phyloP scores from a whole-genome alignment of 306 rosid genomes.

The Cajanus cajan region DNA sequence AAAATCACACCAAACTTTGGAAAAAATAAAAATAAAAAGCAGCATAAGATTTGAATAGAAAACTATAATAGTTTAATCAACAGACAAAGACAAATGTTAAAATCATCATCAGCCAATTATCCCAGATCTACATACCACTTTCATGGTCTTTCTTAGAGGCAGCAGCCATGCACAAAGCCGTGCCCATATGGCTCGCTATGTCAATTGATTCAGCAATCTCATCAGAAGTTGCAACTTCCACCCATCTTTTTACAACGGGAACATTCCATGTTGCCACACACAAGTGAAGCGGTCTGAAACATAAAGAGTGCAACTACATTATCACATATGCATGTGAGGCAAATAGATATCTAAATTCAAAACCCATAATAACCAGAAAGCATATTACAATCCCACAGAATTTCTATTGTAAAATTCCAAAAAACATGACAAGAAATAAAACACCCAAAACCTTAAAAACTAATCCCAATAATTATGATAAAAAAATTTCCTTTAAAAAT shows the following conservation, averaged over 20 bases:
- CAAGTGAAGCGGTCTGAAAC: constrained; percentile 70
- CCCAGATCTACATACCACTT: constrained; percentile 48
- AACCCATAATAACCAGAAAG: not conserved
- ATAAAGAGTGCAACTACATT: constrained; percentile 9
- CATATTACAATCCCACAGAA: not conserved
- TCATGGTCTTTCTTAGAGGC: constrained; percentile 70
- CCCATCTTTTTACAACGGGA: constrained; percentile 72
- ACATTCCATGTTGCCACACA: constrained; percentile 80
- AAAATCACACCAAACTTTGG: no score
- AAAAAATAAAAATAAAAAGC: no score
- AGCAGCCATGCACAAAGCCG: constrained; percentile 82
- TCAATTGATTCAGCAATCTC: constrained; percentile 73
- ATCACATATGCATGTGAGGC: not conserved
- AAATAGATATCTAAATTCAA: not conserved
- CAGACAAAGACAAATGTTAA: not conserved
- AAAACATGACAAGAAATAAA: not conserved
- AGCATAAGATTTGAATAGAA: not conserved
- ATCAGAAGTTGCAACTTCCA: constrained; percentile 57
- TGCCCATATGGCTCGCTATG: constrained; percentile 58
- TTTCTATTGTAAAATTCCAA: not conserved
- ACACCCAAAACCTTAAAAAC: not conserved
- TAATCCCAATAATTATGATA: not conserved
- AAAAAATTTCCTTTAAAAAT: not conserved
- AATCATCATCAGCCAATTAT: not conserved
- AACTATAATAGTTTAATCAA: not conserved